These are phyloP conservation scores for Aspergillus affinis DNA, from an alignment of 495 filamentous ascomycete genomes.

Conservation along the genomic window DNA sequence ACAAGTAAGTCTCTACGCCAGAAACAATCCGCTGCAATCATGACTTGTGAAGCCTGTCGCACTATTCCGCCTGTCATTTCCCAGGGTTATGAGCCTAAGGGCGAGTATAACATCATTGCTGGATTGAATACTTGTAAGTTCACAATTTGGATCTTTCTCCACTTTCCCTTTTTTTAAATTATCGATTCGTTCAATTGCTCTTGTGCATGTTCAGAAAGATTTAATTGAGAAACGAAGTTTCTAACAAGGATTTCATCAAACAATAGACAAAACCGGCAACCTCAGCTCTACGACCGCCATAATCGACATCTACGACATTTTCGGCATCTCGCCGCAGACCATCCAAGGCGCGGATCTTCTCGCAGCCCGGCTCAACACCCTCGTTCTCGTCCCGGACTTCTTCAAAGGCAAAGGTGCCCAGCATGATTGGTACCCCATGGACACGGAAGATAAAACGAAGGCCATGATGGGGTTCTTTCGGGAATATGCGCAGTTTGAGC, in stretches of 20 bases:
- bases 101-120: slow-evolving; percentile 60
- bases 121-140: slow-evolving; percentile 68
- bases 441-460: slow-evolving; percentile 46
- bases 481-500: slow-evolving; percentile 21
- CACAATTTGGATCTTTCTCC: neutral
- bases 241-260: neutral
- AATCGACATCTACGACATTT: slow-evolving; percentile 55
- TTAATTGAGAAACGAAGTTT: neutral
- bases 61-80: slow-evolving; percentile 67
- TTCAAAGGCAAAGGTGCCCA: slow-evolving; percentile 38
- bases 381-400: slow-evolving; percentile 50
- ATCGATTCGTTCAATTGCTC: neutral
- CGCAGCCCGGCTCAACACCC: slow-evolving; percentile 32
- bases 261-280: slow-evolving; percentile 47
- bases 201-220: neutral
- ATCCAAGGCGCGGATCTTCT: slow-evolving; percentile 57
- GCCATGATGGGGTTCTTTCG: slow-evolving; percentile 29
- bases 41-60: slow-evolving; percentile 63
- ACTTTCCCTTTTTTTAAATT: no score
- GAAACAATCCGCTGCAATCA: slow-evolving; percentile 8
- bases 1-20: neutral
- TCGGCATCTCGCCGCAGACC: slow-evolving; percentile 51
- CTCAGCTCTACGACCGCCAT: slow-evolving; percentile 36
- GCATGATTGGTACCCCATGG: slow-evolving; percentile 33
- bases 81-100: slow-evolving; percentile 63